phyloP scores from a whole-genome alignment of 2,329 filamentous ascomycete genomes.

The Cylindrodendrum hubeiense region DNA sequence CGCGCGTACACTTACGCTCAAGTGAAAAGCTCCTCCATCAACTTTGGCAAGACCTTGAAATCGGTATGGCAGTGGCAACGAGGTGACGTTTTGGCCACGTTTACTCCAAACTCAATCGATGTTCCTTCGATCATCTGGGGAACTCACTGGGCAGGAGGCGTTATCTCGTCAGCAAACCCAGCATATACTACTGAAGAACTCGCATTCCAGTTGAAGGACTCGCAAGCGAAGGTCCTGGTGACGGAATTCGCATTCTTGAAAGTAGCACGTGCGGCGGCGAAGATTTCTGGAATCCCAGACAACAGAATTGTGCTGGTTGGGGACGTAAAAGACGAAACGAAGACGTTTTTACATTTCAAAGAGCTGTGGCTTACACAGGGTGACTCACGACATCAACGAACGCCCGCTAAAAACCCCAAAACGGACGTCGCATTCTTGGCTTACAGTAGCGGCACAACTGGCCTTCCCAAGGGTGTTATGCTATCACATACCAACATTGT shows the following conservation, averaged over 20 bases:
- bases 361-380: neutral
- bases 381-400: neutral
- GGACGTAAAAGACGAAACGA: neutral
- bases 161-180: neutral
- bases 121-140: neutral
- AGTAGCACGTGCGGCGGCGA: neutral
- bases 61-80: neutral
- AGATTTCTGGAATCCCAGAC: neutral
- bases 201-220: neutral
- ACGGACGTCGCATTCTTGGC: neutral
- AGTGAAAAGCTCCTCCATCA: neutral
- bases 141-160: neutral
- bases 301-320: neutral
- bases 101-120: neutral
- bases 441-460: neutral
- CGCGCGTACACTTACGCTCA: neutral
- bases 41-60: neutral
- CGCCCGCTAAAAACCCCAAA: neutral
- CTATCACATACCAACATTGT: neutral
- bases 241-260: neutral
- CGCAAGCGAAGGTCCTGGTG: neutral
- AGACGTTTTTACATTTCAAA: neutral
- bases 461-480: neutral
- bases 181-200: neutral
- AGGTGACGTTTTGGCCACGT: neutral